Evolutionary conservation across 2,329 filamentous ascomycete species (phyloP).

Genomic region (Sclerotinia spermophila): DNA sequence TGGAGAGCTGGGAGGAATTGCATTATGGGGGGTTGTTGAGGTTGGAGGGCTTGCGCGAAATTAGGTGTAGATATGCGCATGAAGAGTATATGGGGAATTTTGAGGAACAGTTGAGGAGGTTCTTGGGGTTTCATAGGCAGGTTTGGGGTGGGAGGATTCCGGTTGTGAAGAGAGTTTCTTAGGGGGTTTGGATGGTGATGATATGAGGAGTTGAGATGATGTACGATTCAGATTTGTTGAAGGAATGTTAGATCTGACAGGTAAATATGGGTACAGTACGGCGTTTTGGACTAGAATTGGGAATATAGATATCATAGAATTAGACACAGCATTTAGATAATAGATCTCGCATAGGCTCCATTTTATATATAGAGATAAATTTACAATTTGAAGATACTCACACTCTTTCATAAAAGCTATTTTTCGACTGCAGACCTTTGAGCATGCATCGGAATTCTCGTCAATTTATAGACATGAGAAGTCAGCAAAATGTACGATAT

Average conservation of each 20-base stretch:
- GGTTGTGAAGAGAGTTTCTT: not conserved
- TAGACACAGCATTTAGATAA: not conserved
- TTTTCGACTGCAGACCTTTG: not conserved
- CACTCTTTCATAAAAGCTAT: not conserved
- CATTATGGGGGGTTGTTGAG: constrained; percentile 4
- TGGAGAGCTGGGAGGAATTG: constrained; percentile 2
- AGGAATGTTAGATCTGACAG: not conserved
- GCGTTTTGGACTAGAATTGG: not conserved
- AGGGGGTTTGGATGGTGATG: not conserved
- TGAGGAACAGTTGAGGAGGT: constrained; percentile 7
- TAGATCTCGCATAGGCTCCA: not conserved
- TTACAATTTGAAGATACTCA: too few species aligned
- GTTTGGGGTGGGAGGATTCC: constrained; percentile 5
- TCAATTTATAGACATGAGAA: not conserved
- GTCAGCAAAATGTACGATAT: too few species aligned
- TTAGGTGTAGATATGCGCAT: constrained; percentile 9
- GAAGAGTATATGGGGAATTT: constrained; percentile 13
- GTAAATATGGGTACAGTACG: not conserved
- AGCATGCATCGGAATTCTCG: not conserved
- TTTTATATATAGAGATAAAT: not conserved
- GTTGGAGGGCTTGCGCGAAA: not conserved
- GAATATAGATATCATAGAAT: not conserved
- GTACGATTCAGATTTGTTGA: not conserved
- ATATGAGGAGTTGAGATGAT: not conserved
- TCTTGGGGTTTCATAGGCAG: constrained; percentile 4